phyloP scores from a whole-genome alignment of 345 rosid genomes.

The Orychophragmus violaceus region DNA sequence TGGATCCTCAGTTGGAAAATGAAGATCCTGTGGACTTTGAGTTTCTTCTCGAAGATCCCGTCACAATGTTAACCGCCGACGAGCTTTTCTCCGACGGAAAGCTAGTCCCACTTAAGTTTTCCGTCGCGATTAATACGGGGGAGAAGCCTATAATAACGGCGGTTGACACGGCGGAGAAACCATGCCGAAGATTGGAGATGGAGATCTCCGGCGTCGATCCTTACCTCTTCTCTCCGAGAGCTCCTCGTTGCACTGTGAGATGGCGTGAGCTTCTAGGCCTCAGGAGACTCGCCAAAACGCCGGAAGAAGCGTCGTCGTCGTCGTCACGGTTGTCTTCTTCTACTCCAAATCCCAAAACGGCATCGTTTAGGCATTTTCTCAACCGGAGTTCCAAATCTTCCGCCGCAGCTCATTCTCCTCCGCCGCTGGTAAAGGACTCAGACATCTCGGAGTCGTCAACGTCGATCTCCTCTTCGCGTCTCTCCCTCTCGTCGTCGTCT shows the following conservation, averaged over 20 bases:
- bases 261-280: constrained; percentile 87
- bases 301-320: constrained; percentile 15
- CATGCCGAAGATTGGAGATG: constrained; percentile 40
- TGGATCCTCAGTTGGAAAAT: constrained; percentile 16
- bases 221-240: constrained; percentile 68
- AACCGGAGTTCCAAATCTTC: constrained; percentile 62
- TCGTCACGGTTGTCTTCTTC: constrained; percentile 24
- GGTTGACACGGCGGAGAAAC: constrained; percentile 19
- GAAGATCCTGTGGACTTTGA: constrained; percentile 63
- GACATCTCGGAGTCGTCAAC: constrained; percentile 44
- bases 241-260: constrained; percentile 78
- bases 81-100: constrained; percentile 87
- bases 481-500: constrained; percentile 84
- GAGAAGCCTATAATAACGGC: constrained; percentile 23
- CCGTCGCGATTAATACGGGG: constrained; percentile 7
- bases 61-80: constrained; percentile 83
- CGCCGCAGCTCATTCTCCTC: constrained; percentile 11
- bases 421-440: constrained; percentile 52
- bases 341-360: constrained; percentile 36
- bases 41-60: constrained; percentile 84
- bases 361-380: constrained; percentile 56
- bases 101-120: constrained; percentile 66
- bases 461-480: constrained; percentile 69
- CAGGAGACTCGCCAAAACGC: constrained; percentile 43
- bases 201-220: constrained; percentile 47